Percentiles rank a stretch among this genome's conserved stretches.
phyloP scores from a whole-genome alignment of 345 rosid genomes.

The Syzygium aromaticum region DNA sequence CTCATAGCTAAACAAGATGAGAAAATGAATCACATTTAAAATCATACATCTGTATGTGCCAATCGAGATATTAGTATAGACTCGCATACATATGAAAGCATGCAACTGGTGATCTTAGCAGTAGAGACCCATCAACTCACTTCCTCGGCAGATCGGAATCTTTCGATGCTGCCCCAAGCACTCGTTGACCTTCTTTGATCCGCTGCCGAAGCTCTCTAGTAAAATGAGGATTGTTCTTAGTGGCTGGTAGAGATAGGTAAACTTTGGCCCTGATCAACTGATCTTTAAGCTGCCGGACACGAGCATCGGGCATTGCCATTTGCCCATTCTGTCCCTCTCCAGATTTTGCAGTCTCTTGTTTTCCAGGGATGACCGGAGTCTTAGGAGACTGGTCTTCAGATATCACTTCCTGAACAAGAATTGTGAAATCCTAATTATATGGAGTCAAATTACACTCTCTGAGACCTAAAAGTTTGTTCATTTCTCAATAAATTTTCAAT shows the following conservation, averaged over 20 bases:
- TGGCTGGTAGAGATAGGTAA: conserved; percentile 75
- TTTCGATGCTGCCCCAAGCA: conserved; percentile 61
- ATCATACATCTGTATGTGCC: background rate
- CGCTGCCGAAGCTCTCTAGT: conserved; percentile 81
- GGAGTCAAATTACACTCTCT: background rate
- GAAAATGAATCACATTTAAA: background rate
- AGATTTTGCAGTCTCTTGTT: conserved; percentile 18
- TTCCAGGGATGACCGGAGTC: conserved; percentile 16
- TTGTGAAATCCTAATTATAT: background rate
- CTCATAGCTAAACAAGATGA: background rate
- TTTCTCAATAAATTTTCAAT: background rate
- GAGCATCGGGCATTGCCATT: conserved; percentile 42
- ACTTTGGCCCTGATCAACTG: conserved; percentile 89
- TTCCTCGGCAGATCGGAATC: conserved; percentile 73
- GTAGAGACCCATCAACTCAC: conserved; percentile 26
- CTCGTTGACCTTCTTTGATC: conserved; percentile 74
- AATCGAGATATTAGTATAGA: background rate
- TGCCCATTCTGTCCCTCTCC: conserved; percentile 29
- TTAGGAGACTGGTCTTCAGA: conserved; percentile 23
- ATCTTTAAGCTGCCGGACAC: conserved; percentile 71
- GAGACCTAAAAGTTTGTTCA: background rate
- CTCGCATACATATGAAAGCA: background rate
- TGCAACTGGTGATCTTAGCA: background rate
- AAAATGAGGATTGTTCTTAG: conserved; percentile 55
- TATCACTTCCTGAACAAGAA: conserved; percentile 13